Percentiles rank a stretch among this genome's conserved stretches.
Conservation (phyloP, 2,329 filamentous ascomycete species). For the Trichoderma sp. region DNA sequence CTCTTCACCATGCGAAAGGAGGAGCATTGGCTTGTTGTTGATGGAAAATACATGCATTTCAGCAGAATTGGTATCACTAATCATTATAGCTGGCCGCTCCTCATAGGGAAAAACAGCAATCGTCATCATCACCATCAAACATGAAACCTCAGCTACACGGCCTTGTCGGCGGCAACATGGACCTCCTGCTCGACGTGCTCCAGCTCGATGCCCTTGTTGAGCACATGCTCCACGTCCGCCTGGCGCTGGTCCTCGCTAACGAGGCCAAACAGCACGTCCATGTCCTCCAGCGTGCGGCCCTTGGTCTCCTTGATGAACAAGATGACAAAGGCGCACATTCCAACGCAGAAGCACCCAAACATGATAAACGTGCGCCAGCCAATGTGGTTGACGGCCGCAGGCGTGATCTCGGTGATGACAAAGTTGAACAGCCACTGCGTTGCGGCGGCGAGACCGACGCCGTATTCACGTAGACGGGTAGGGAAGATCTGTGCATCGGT, state of each 20-base stretch:
- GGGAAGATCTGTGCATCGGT: conserved; percentile 28
- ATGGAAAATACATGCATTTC: not conserved
- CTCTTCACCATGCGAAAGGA: not conserved
- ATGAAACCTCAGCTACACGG: not conserved
- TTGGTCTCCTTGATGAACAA: conserved; percentile 32
- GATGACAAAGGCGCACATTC: conserved; percentile 30
- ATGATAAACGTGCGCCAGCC: conserved; percentile 33
- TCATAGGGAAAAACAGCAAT: not conserved
- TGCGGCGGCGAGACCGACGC: conserved; percentile 63
- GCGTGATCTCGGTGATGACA: conserved; percentile 50
- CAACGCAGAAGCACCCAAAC: conserved; percentile 32
- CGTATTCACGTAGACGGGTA: conserved; percentile 30
- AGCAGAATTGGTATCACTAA: not conserved
- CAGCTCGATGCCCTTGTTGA: conserved; percentile 24
- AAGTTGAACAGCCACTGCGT: conserved; percentile 73
- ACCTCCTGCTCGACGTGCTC: conserved; percentile 20
- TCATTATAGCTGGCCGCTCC: not conserved
- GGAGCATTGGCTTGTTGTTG: not conserved
- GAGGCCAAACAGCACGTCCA: conserved; percentile 29
- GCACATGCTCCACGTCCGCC: conserved; percentile 28
- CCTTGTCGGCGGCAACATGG: conserved; percentile 2
- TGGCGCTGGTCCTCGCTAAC: conserved; percentile 27
- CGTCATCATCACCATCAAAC: not conserved
- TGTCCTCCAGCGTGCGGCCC: conserved; percentile 30
- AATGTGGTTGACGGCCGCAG: conserved; percentile 30